A percentile compares a stretch with the other conserved stretches of the same genome.
Evolutionary conservation across 2,329 filamentous ascomycete species (phyloP).

Genomic region (Paecilomyces variotii): DNA sequence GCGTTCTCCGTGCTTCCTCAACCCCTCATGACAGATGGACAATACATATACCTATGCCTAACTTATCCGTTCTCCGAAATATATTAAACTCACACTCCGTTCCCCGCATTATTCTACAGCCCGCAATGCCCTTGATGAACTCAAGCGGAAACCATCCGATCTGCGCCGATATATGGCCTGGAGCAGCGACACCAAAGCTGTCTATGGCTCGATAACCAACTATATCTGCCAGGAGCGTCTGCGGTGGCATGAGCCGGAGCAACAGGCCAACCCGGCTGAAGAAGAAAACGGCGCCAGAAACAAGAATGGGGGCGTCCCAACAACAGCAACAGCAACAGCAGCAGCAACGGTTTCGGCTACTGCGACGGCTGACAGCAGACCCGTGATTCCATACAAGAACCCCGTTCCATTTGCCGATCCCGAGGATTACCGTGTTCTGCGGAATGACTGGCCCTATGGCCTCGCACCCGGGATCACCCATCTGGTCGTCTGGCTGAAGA

Average conservation of each 20-base stretch:
- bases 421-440: slow-evolving; percentile 48
- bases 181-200: slow-evolving; percentile 46
- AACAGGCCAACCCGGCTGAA: not conserved
- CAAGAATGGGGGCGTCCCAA: not conserved
- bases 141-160: slow-evolving; percentile 53
- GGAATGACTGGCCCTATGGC: slow-evolving; percentile 59
- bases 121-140: slow-evolving; percentile 45
- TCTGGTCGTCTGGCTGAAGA: slow-evolving; percentile 51
- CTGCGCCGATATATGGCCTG: slow-evolving; percentile 53
- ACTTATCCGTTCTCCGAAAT: not conserved
- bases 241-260: slow-evolving; percentile 37
- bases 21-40: not conserved
- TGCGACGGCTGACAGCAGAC: slow-evolving; percentile 19
- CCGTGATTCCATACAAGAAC: slow-evolving; percentile 37
- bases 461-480: slow-evolving; percentile 47
- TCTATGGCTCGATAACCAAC: slow-evolving; percentile 49
- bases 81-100: not conserved
- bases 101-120: slow-evolving; percentile 17
- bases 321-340: not conserved
- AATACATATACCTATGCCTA: too few relatives aligned
- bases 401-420: slow-evolving; percentile 46
- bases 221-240: slow-evolving; percentile 51
- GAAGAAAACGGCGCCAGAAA: not conserved
- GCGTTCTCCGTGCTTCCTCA: not conserved
- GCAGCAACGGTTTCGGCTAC: slow-evolving; percentile 1